These are phyloP conservation scores for Aspergillus nidulans DNA, from an alignment of 495 filamentous ascomycete species.

Conservation along the genomic window DNA sequence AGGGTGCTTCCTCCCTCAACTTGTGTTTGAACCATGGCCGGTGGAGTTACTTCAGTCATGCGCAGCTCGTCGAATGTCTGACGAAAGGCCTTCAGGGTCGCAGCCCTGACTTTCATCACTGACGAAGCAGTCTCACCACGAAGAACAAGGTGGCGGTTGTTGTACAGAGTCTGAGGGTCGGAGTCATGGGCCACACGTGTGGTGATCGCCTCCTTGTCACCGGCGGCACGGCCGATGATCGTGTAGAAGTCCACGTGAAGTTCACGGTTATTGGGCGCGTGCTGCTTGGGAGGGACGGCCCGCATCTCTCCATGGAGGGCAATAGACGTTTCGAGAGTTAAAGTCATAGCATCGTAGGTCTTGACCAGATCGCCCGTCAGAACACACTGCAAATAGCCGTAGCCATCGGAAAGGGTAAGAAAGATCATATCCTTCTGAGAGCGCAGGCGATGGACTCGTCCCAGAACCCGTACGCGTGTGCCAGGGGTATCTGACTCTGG, in stretches of 20 bases:
- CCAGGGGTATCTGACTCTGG: slow-evolving; percentile 53
- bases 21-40: slow-evolving; percentile 97
- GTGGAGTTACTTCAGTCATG: slow-evolving; percentile 82
- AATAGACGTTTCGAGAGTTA: slow-evolving; percentile 87
- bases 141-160: slow-evolving; percentile 88
- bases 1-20: slow-evolving; percentile 95
- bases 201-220: slow-evolving; percentile 90
- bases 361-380: slow-evolving; percentile 79
- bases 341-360: slow-evolving; percentile 84
- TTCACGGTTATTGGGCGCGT: slow-evolving; percentile 84
- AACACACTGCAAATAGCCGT: slow-evolving; percentile 86
- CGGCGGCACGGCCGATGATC: slow-evolving; percentile 77
- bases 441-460: slow-evolving; percentile 79
- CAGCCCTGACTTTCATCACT: slow-evolving; percentile 87
- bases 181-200: slow-evolving; percentile 79
- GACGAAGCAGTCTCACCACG: slow-evolving; percentile 83
- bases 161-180: slow-evolving; percentile 74
- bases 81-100: slow-evolving; percentile 78
- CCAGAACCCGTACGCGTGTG: slow-evolving; percentile 75
- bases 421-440: slow-evolving; percentile 86
- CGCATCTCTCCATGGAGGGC: slow-evolving; percentile 85
- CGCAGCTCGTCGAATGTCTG: slow-evolving; percentile 73
- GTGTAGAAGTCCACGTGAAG: slow-evolving; percentile 92
- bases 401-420: slow-evolving; percentile 81
- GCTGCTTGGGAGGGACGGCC: slow-evolving; percentile 70